These are phyloP conservation scores for Cymbopogon flexuosus DNA, from an alignment of 202 grass and related monocot genomes.

Conservation along the genomic window DNA sequence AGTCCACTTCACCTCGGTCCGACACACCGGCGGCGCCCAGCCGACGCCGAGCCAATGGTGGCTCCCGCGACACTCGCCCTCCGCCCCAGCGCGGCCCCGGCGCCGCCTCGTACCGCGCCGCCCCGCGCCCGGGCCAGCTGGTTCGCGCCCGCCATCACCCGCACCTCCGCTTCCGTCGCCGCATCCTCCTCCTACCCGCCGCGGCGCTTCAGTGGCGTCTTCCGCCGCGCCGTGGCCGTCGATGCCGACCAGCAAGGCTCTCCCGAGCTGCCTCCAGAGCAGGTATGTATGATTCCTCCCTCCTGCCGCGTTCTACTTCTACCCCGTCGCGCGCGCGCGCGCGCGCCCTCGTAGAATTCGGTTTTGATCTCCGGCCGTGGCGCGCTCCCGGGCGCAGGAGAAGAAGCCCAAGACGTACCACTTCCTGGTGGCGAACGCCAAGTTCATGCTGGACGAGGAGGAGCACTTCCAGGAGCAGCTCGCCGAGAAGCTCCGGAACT, in stretches of 20 bases:
- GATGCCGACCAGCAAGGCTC: slow-evolving; percentile 54
- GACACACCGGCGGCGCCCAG: neutral
- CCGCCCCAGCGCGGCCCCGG: slow-evolving; percentile 38
- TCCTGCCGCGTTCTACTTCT: neutral
- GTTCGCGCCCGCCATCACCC: neutral
- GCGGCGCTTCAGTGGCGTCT: neutral
- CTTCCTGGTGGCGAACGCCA: slow-evolving; percentile 91
- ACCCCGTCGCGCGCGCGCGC: neutral
- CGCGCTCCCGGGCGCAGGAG: slow-evolving; percentile 34
- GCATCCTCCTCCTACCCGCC: slow-evolving; percentile 33
- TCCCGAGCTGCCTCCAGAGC: slow-evolving; percentile 30
- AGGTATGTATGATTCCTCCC: slow-evolving; percentile 20
- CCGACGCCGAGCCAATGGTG: slow-evolving; percentile 41
- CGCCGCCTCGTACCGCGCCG: slow-evolving; percentile 12
- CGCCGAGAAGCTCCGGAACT: slow-evolving; percentile 58
- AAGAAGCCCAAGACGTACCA: slow-evolving; percentile 60
- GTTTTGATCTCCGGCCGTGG: neutral
- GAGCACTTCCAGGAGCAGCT: slow-evolving; percentile 97
- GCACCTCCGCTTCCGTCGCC: neutral
- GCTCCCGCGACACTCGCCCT: slow-evolving; percentile 58
- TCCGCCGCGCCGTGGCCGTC: slow-evolving; percentile 52
- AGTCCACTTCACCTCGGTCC: neutral
- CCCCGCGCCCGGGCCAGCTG: neutral
- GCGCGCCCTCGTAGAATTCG: neutral
- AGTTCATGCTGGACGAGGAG: slow-evolving; percentile 97